Conservation (phyloP, 2,329 filamentous ascomycete species). For the Graphiopsis chlorocephala region DNA sequence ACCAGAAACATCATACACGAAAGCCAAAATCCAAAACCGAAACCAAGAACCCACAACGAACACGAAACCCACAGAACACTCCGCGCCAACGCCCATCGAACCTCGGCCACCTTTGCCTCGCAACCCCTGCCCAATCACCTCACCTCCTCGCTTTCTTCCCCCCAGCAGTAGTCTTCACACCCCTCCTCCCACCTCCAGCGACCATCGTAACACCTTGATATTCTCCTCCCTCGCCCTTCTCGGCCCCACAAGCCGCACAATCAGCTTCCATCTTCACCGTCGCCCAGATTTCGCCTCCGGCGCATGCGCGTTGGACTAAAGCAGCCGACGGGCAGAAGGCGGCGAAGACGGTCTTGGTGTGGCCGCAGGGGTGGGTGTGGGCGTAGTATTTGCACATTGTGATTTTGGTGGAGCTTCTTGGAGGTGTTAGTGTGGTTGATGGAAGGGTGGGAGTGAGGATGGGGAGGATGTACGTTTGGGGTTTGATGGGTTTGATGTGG, state of each 20-base stretch:
- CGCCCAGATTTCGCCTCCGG: slow-evolving; percentile 36
- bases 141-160: slow-evolving; percentile 7
- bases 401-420: neutral
- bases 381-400: slow-evolving; percentile 50
- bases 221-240: slow-evolving; percentile 6
- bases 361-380: slow-evolving; percentile 46
- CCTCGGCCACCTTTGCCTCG: too few relatives aligned
- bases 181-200: neutral
- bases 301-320: slow-evolving; percentile 34
- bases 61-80: too few relatives aligned
- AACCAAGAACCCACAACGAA: too few relatives aligned
- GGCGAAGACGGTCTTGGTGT: slow-evolving; percentile 41
- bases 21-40: too few relatives aligned
- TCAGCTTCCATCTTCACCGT: slow-evolving; percentile 36
- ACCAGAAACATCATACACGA: too few relatives aligned
- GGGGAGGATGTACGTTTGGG: neutral
- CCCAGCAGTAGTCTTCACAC: neutral
- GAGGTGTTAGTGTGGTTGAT: neutral
- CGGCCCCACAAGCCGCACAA: slow-evolving; percentile 30
- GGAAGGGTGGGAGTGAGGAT: neutral
- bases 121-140: too few relatives aligned
- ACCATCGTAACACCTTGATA: neutral
- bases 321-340: slow-evolving; percentile 33
- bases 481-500: neutral
- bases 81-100: too few relatives aligned